Evolutionary conservation across 2,329 filamentous ascomycete genomes (phyloP), one percentile per base, ranked within the genome.

Genomic region (Aphanocladium album): DNA sequence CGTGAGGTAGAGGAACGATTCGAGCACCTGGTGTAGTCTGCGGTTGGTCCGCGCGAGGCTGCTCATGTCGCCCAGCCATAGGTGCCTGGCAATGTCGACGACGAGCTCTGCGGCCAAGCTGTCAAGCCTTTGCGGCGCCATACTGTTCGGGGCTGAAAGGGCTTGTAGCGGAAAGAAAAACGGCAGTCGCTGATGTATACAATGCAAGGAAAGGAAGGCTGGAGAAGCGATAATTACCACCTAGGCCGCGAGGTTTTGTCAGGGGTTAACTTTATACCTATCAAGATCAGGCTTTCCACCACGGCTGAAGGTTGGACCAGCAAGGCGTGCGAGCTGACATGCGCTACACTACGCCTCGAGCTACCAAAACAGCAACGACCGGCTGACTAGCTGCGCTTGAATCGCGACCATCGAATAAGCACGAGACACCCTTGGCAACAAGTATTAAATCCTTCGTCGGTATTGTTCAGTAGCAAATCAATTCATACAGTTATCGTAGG

Each of bases 31-130:
- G 27, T 60, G 11, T 16, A 60, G 25, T 11, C 49, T 17, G 8
- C 49, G 57, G 49, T 35, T 53, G 57, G 50, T 23, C 16, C 14
- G 47, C 3, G 57, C 57, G 39, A 60, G 37, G 8, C 25, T 37
- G 39, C 57, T 60, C 39, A 60, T 52, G 49, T 60, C 57, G n/a
- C 57, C 39, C 7, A 60, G 57, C 57, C 57, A 60, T 23, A 60
- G 57, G 19, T 39, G 12, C 9, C 39, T 5, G 30, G 49, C 37
- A 16, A 60, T 39, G 8, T 53, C 37, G 4, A 53, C 11, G 21
- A 60, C 19, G 19, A 60, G 57, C 49, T 60, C 49, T 2, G 41
- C 8, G 21, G 57, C 9, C 19, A 60, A 21, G 12, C 11, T 11
- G 25, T 53, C 49, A 1, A 53, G 49, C 30, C 55, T 19, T 16